phyloP scores from a whole-genome alignment of 495 filamentous ascomycete species.

The Aspergillus heteromorphus region DNA sequence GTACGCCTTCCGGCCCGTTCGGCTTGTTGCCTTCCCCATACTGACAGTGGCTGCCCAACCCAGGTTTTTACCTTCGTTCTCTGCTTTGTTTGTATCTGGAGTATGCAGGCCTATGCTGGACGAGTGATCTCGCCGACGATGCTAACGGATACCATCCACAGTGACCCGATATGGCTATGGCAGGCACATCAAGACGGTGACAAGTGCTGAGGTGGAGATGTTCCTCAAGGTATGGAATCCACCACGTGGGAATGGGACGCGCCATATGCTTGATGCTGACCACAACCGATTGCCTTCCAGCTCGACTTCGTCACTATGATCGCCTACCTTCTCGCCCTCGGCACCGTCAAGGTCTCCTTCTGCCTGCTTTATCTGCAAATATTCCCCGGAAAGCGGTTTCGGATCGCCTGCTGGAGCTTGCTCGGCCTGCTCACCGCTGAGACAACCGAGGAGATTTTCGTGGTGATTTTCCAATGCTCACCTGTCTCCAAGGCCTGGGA shows the following conservation, averaged over 20 bases:
- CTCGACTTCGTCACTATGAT: slow-evolving; percentile 18
- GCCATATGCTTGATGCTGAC: not conserved
- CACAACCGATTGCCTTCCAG: not conserved
- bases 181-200: slow-evolving; percentile 16
- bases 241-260: not conserved
- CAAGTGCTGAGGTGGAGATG: slow-evolving; percentile 1
- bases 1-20: slow-evolving; percentile 1
- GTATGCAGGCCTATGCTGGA: slow-evolving; percentile 4
- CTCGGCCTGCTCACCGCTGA: slow-evolving; percentile 9
- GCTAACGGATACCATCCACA: not conserved
- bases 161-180: slow-evolving; percentile 24
- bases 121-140: not conserved
- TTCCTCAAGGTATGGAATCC: slow-evolving; percentile 17
- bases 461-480: slow-evolving; percentile 20
- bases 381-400: slow-evolving; percentile 14
- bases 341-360: slow-evolving; percentile 21
- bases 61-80: slow-evolving; percentile 17
- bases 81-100: slow-evolving; percentile 13
- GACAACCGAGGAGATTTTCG: slow-evolving; percentile 13
- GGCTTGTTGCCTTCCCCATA: not conserved
- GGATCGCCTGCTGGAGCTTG: slow-evolving; percentile 12
- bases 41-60: not conserved
- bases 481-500: slow-evolving; percentile 22
- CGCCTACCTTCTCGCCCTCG: slow-evolving; percentile 15
- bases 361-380: slow-evolving; percentile 19